Evolutionary conservation across 768 basidiomycete genomes (phyloP), one percentile per base, ranked within the genome.

Genomic region (Psilocybe sp.): DNA sequence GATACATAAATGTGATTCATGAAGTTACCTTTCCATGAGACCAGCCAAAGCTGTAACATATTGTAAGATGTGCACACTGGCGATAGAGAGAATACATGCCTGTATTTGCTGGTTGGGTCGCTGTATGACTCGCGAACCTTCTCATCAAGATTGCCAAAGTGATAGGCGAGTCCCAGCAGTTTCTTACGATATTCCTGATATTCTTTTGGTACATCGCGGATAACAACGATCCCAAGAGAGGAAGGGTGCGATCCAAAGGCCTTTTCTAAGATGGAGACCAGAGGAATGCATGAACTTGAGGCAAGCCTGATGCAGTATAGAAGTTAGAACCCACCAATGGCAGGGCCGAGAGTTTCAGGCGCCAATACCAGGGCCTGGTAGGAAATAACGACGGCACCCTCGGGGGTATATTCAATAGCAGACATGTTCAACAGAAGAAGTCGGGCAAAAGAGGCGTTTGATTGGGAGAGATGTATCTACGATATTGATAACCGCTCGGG

Each of bases 241-340:
- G 82, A 71, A 7, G 87, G 78, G 51, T 81, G 73, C 10, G 89
- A 90, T 16, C 92, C 93, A 60, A 96, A 96, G 3, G 89, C 93
- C 56, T 81, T 76, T 58, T 86, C 88, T 90, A 56, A 7, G 40
- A 50, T 45, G 23, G 42, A 36, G 36, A 32, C 16, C 15, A 40
- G 41, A 7, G 32, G n/a, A n/a, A n/a, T n/a, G n/a, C n/a, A n/a
- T n/a, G n/a, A 20, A 14, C 32, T 49, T 51, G 46, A 40, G 5
- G 20, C 41, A 15, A 12, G 16, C 51, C 39, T 36, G 51, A 34
- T 16, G 16, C 58, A 32, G 5, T 28, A 46, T 10, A 14, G 23
- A 23, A 23, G 16, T 20, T 16, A 16, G n/a, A n/a, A 49, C 71
- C 50, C 52, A 84, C 89, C 83, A 51, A 96, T 91, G 15, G 84